Base-by-base conservation (phyloP, 2,329 filamentous ascomycete genomes). In the Ceratocystis eucalypticola region DNA sequence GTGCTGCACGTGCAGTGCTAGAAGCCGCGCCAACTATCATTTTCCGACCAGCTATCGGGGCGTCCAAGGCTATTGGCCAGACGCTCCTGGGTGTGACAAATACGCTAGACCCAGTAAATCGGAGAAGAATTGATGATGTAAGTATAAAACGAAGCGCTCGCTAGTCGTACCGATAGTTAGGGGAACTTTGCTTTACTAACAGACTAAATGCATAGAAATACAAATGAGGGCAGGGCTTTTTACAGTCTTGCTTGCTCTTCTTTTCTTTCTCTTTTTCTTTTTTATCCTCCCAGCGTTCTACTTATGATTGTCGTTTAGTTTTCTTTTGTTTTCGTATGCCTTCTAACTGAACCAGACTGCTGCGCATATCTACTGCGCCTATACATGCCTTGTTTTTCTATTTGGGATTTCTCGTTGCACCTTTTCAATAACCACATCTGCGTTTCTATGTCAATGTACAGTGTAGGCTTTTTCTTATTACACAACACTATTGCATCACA, bases 81-180 rank as follows among this genome's bases (percentile, higher is more conserved):
- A 91, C 93, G 46, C 78, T 99, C 67, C 81, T 97, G 77, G 94
- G 95, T 4, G 93, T 92, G 15, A 95, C 91, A 0, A 99, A 99
- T 75, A 85, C 89, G 61, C 79, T 99, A 71, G 94, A 99, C 77
- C 88, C 88, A 65, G 81, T 85, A 69, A 92, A 96, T 73, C 78
- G 88, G 73, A 82, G 89, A 72, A 86, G 88, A 73, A 85, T 91
- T 72, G 89, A 96, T 72, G 92, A 96, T 80, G 93, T 96, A 78
- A 84, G 91, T 86, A n/a, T 70, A n/a, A 22, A n/a, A 50, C 3
- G 41, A 12, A n/a, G 25, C 4, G 17, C 1, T 6, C 33, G 33
- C 37, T 41, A 3, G 10, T 5, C 37, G 37, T 41, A 5, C 10
- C 37, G 10, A 15, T 15, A 1, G 12, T 41, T 1, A 3, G 37